phyloP scores from a whole-genome alignment of 768 basidiomycete species.

The Lentinula sp. region DNA sequence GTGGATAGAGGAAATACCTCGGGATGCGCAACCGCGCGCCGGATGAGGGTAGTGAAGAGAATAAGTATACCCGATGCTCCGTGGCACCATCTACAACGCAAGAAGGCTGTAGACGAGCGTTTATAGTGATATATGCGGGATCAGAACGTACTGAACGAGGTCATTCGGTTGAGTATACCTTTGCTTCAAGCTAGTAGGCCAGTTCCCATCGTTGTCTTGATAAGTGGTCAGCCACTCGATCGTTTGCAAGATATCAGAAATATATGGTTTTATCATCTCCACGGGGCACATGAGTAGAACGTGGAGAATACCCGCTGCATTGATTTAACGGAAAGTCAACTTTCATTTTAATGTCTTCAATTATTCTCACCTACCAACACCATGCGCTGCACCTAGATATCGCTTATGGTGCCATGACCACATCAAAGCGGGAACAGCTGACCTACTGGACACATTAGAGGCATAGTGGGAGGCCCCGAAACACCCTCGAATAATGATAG shows the following conservation, averaged over 20 bases:
- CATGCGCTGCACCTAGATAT: constrained; percentile 55
- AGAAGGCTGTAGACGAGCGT: neutral
- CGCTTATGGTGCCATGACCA: constrained; percentile 55
- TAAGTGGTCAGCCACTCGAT: constrained; percentile 40
- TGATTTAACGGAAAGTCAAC: neutral
- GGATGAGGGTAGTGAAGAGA: constrained; percentile 37
- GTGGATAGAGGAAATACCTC: constrained; percentile 15
- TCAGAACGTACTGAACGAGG: constrained; percentile 39
- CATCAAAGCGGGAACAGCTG: constrained; percentile 39
- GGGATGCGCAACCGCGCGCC: constrained; percentile 18
- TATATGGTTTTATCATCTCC: constrained; percentile 28
- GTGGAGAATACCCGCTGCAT: constrained; percentile 47
- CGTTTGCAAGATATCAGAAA: constrained; percentile 34
- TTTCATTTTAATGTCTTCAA: neutral
- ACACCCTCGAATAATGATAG: constrained; percentile 40
- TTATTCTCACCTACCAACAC: constrained; percentile 39
- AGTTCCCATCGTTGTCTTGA: constrained; percentile 45
- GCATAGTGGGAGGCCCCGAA: constrained; percentile 10
- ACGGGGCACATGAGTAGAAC: constrained; percentile 40
- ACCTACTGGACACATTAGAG: constrained; percentile 4
- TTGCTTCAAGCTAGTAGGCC: constrained; percentile 37
- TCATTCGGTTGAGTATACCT: constrained; percentile 21
- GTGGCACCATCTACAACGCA: constrained; percentile 46
- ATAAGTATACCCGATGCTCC: constrained; percentile 48
- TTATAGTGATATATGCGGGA: neutral